These are phyloP conservation scores for Metschnikowia drakensbergensis DNA, from an alignment of 805 yeast species.

Conservation along the genomic window DNA sequence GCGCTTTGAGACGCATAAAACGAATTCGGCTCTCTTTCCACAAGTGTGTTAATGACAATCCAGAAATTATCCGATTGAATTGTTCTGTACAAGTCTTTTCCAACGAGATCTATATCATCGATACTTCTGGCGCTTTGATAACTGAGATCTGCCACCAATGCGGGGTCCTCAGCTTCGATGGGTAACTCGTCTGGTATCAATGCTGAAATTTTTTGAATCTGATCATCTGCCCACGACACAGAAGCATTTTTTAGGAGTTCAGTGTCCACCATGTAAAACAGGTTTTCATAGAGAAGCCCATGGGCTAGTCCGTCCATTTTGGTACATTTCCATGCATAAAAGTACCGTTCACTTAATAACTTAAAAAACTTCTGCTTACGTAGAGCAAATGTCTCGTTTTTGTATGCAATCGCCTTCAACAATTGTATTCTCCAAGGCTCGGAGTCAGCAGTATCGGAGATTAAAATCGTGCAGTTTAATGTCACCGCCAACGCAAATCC, in stretches of 20 bases:
- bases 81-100: conserved; percentile 15
- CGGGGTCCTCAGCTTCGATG: conserved; percentile 1
- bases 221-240: conserved; percentile 9
- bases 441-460: background rate
- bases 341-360: conserved; percentile 16
- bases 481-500: conserved; percentile 12
- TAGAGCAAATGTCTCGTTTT: conserved; percentile 4
- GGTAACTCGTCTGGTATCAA: conserved; percentile 9
- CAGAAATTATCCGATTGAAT: conserved; percentile 20
- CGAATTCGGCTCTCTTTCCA: conserved; percentile 12
- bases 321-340: conserved; percentile 17
- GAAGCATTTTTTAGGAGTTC: conserved; percentile 7
- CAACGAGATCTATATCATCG: conserved; percentile 10
- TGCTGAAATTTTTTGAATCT: conserved; percentile 8
- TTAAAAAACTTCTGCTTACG: conserved; percentile 10
- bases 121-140: conserved; percentile 9
- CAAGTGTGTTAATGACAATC: conserved; percentile 13
- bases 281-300: conserved; percentile 2
- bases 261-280: conserved; percentile 7
- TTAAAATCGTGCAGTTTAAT: conserved; percentile 9
- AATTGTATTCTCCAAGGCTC: background rate
- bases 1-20: conserved; percentile 5
- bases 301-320: conserved; percentile 11
- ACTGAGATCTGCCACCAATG: conserved; percentile 5
- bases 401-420: background rate